Evolutionary conservation across 225 moss, liverwort and hornwort genomes (phyloP).

Genomic region (Polytrichum commune): DNA sequence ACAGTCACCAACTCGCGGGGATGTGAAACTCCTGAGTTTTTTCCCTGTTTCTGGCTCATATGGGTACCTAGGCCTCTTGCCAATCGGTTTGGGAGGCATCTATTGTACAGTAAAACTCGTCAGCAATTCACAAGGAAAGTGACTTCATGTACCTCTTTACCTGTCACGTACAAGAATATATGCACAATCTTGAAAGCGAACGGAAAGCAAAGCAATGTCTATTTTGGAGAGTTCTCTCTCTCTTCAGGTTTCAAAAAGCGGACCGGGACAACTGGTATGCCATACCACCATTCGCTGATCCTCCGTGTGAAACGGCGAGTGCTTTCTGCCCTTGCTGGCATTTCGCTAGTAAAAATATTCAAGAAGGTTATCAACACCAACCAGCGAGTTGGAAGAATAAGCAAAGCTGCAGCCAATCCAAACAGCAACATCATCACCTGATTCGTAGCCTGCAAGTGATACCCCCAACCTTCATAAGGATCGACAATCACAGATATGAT

Average conservation of each 20-base stretch:
- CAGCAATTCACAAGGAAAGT: background rate
- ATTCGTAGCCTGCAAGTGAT: constrained; percentile 60
- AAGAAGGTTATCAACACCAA: constrained; percentile 57
- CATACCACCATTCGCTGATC: constrained; percentile 89
- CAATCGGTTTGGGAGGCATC: background rate
- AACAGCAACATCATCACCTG: constrained; percentile 59
- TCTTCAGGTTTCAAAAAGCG: constrained; percentile 64
- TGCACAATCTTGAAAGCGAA: constrained; percentile 23
- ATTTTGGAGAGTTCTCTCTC: constrained; percentile 9
- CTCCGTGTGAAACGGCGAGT: constrained; percentile 60
- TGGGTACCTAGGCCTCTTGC: background rate
- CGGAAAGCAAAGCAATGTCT: background rate
- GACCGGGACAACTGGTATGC: constrained; percentile 84
- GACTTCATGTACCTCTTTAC: constrained; percentile 7
- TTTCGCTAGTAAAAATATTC: constrained; percentile 74
- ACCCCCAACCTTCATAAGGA: constrained; percentile 9
- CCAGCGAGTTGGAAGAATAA: constrained; percentile 66
- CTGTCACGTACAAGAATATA: constrained; percentile 23
- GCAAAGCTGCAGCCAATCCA: constrained; percentile 44
- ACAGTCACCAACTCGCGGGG: background rate
- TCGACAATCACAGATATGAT: background rate
- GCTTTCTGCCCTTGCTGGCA: constrained; percentile 56
- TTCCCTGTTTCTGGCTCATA: background rate
- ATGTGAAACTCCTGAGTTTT: background rate
- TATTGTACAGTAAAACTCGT: constrained; percentile 23